Conservation (phyloP, 1,139 yeast genomes). For the Torulaspora pretoriensis region DNA sequence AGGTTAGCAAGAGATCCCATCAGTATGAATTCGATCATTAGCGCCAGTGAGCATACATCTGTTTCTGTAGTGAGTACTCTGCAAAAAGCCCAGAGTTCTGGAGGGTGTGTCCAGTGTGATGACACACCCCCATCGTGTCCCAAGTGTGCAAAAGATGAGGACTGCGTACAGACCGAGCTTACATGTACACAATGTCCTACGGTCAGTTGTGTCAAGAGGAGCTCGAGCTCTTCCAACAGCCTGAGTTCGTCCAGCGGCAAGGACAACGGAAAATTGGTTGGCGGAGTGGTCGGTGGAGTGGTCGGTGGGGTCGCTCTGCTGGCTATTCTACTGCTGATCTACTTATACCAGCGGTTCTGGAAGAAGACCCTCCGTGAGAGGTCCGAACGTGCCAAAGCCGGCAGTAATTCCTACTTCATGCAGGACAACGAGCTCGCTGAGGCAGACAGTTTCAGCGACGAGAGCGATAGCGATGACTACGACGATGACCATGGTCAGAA, state of each 20-base stretch:
- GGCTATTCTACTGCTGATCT: constrained; percentile 38
- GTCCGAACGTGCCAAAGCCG: constrained; percentile 18
- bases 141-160: constrained; percentile 48
- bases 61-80: constrained; percentile 12
- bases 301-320: constrained; percentile 49
- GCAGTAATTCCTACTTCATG: constrained; percentile 25
- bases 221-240: constrained; percentile 15
- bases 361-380: constrained; percentile 28
- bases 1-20: neutral
- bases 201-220: constrained; percentile 46
- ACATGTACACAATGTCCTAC: constrained; percentile 57
- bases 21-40: constrained; percentile 5
- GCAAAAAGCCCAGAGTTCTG: constrained; percentile 23
- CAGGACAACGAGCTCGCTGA: constrained; percentile 12
- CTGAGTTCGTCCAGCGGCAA: constrained; percentile 12
- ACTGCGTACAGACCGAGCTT: constrained; percentile 49
- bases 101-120: constrained; percentile 50
- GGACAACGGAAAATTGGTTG: constrained; percentile 36
- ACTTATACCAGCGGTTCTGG: constrained; percentile 41
- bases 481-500: neutral
- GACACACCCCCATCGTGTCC: constrained; percentile 47
- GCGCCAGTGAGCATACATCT: constrained; percentile 7
- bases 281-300: constrained; percentile 65
- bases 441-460: constrained; percentile 19
- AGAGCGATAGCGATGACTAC: constrained; percentile 8